phyloP scores from a whole-genome alignment of 2,329 filamentous ascomycete genomes.

The Dactylellina cionopaga region DNA sequence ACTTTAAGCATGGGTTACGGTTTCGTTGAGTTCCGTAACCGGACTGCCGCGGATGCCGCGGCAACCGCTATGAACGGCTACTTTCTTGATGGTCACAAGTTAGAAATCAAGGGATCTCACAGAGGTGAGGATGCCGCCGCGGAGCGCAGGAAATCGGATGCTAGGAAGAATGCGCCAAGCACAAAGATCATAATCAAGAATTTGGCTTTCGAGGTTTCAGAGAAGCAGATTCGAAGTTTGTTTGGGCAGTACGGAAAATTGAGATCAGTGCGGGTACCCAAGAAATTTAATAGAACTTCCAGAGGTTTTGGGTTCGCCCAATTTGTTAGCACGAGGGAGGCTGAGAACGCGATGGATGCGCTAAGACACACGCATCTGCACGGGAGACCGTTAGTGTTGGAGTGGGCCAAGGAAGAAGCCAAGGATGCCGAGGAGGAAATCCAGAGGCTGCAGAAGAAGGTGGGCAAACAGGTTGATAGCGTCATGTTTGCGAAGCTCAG shows the following conservation, averaged over 20 bases:
- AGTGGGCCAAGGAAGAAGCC: slow-evolving; percentile 88
- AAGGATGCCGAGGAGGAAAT: slow-evolving; percentile 96
- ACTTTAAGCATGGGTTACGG: slow-evolving; percentile 96
- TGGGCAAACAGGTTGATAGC: slow-evolving; percentile 87
- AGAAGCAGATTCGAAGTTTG: slow-evolving; percentile 79
- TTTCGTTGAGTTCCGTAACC: slow-evolving; percentile 86
- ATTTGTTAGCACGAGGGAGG: slow-evolving; percentile 90
- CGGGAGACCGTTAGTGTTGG: slow-evolving; percentile 85
- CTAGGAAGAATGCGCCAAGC: slow-evolving; percentile 79
- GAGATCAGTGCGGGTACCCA: slow-evolving; percentile 89
- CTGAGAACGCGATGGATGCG: slow-evolving; percentile 87
- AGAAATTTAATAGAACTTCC: slow-evolving; percentile 88
- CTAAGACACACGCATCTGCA: slow-evolving; percentile 92
- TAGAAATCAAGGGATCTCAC: slow-evolving; percentile 86
- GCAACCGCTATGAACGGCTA: slow-evolving; percentile 87
- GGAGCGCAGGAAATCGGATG: slow-evolving; percentile 83
- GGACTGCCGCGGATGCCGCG: slow-evolving; percentile 80
- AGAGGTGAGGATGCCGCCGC: slow-evolving; percentile 87
- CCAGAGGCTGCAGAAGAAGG: slow-evolving; percentile 95
- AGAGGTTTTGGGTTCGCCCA: slow-evolving; percentile 97
- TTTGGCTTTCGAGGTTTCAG: slow-evolving; percentile 91
- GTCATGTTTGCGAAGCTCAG: slow-evolving; percentile 89
- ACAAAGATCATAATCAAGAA: slow-evolving; percentile 98
- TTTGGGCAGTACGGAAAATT: slow-evolving; percentile 85
- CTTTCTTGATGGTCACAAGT: slow-evolving; percentile 84